Percentiles rank a stretch among this genome's conserved stretches.
Conservation (phyloP, 768 basidiomycete species). For the Podaxis rugospora region DNA sequence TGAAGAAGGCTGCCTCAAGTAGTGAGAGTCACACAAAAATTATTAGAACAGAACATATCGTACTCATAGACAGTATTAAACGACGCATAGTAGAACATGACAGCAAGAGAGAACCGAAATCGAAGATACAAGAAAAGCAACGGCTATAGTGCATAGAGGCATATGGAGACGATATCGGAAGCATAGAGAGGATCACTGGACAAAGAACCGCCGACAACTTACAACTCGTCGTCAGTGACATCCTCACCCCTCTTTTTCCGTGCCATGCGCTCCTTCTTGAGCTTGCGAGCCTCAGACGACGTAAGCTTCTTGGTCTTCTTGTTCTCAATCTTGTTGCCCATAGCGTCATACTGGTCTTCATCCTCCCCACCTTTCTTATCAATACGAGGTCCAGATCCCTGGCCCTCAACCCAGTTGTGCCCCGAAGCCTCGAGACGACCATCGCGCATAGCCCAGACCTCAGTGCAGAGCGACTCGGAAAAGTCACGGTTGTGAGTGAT, state of each 20-base stretch:
- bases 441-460: conserved; percentile 99
- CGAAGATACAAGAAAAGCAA: neutral
- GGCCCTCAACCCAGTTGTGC: conserved; percentile 99
- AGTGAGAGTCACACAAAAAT: neutral
- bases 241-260: conserved; percentile 86
- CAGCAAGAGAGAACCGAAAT: neutral
- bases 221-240: conserved; percentile 62
- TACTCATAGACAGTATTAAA: neutral
- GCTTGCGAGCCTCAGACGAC: conserved; percentile 79
- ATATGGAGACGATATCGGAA: neutral
- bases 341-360: conserved; percentile 89
- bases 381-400: conserved; percentile 91
- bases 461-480: conserved; percentile 95
- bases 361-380: conserved; percentile 93
- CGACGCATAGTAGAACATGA: neutral
- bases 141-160: neutral
- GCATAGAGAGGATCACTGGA: neutral
- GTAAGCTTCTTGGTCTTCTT: conserved; percentile 88
- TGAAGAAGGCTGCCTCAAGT: no score
- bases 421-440: conserved; percentile 95
- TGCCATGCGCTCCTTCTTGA: conserved; percentile 96
- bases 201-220: conserved; percentile 16
- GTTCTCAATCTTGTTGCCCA: conserved; percentile 93
- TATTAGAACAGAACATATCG: neutral
- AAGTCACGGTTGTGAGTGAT: conserved; percentile 99